Percentiles rank a stretch among this genome's conserved stretches.
These are phyloP conservation scores for Pythium aristosporum DNA, from an alignment of 352 stramenopile genomes.

Conservation along the genomic window DNA sequence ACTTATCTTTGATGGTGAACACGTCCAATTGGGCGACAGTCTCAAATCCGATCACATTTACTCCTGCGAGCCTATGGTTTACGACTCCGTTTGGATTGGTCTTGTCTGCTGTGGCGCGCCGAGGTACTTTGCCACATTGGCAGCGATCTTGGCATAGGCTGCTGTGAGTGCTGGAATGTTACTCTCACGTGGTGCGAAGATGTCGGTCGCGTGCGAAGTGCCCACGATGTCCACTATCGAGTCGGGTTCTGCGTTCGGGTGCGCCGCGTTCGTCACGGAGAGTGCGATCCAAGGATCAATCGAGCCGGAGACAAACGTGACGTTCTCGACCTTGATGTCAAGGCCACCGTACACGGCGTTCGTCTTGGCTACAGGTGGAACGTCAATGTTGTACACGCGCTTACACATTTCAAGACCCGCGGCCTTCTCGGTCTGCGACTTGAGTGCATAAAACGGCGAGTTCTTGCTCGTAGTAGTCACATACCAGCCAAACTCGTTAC, in stretches of 20 bases:
- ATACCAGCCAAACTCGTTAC: conserved; percentile 90
- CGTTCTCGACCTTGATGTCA: conserved; percentile 66
- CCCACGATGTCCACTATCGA: conserved; percentile 74
- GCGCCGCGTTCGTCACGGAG: conserved; percentile 67
- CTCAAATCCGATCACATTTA: too few species aligned
- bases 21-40: too few species aligned
- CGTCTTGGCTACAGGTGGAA: conserved; percentile 55
- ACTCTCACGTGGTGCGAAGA: conserved; percentile 64
- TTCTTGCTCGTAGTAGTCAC: conserved; percentile 59
- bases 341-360: conserved; percentile 79
- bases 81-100: too few species aligned
- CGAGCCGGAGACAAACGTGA: conserved; percentile 78
- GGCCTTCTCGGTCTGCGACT: conserved; percentile 64
- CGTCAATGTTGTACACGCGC: conserved; percentile 69
- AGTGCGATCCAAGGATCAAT: conserved; percentile 87
- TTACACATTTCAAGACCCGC: conserved; percentile 75
- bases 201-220: conserved; percentile 77
- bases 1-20: too few species aligned
- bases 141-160: conserved; percentile 63
- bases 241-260: conserved; percentile 49
- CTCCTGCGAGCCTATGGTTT: too few species aligned
- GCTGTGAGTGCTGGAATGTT: conserved; percentile 55
- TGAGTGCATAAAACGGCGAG: conserved; percentile 68
- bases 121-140: conserved; percentile 43
- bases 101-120: neutral